Evolutionary conservation across 2,329 filamentous ascomycete genomes (phyloP), one percentile per base, ranked within the genome.

Genomic region (Fusarium sp.): DNA sequence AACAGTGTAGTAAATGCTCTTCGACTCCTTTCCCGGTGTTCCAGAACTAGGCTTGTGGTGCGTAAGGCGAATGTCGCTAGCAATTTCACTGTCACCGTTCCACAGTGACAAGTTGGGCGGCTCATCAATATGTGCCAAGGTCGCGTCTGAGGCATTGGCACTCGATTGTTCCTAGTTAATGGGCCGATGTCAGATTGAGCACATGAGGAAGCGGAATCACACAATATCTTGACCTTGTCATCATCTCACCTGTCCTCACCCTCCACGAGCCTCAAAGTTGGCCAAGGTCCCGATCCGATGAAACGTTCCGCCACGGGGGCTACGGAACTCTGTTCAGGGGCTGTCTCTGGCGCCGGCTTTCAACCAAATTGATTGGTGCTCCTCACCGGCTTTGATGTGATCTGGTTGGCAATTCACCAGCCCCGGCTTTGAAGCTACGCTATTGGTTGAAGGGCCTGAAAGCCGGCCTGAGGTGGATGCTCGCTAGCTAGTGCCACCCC

Each of bases 291-390:
- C 39, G 6, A 43, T 43, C 39, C n/a, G n/a, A 43, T 43, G 39
- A 43, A 23, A 43, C n/a, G 14, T 43, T 43, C 20, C 39, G 13
- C 13, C 11, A 23, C 41, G 6, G 41, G 41, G 41, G 20, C 2
- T 23, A 45, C 4, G 3, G 41, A 45, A 45, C 20, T 45, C 20
- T 45, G 14, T 23, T 14, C 41, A 45, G 41, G 20, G 41, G 41
- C 4, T 7, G 11, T 45, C 3, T 23, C 20, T 45, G 67, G 65
- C 71, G 27, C 63, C 71, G 72, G 72, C 68, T 73, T 74, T 74
- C 6, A 30, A 20, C 3, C 0, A 0, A 1, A 25, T 6, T 54
- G 5, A 69, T 67, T 74, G 65, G 68, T n/a, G 2, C 23, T 2
- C 16, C 8, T 18, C 2, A 2, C 23, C 23, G 41, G 41, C 41